These are phyloP conservation scores for Fonsecaea pedrosoi DNA, from an alignment of 2,329 filamentous ascomycete genomes.

Conservation along the genomic window DNA sequence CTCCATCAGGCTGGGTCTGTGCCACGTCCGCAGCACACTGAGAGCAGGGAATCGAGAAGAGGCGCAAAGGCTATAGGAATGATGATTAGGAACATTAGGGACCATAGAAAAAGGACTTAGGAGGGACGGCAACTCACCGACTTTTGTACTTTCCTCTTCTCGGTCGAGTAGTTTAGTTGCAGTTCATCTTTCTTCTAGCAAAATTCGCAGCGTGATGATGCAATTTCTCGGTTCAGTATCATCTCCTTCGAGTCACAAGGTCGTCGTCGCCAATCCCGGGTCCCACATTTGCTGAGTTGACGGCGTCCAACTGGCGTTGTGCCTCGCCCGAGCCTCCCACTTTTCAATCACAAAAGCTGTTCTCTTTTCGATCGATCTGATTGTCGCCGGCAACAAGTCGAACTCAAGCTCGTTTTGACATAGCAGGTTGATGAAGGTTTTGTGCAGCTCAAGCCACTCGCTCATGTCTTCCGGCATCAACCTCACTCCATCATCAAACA, in stretches of 20 bases:
- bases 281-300: not conserved
- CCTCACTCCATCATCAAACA: slow-evolving; percentile 14
- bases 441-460: slow-evolving; percentile 12
- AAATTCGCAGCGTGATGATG: not conserved
- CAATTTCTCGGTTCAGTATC: not conserved
- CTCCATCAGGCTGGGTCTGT: slow-evolving; percentile 31
- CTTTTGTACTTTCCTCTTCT: slow-evolving; percentile 1
- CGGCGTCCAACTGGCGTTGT: not conserved
- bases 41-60: not conserved
- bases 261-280: not conserved
- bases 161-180: not conserved
- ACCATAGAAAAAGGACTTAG: not conserved
- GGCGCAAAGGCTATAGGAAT: not conserved
- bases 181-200: not conserved
- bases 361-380: slow-evolving; percentile 7
- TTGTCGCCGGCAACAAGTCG: slow-evolving; percentile 12
- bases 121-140: not conserved
- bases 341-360: slow-evolving; percentile 2
- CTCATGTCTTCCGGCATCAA: slow-evolving; percentile 9
- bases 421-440: not conserved
- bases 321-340: not conserved
- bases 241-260: not conserved
- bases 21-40: slow-evolving; percentile 25
- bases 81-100: not conserved
- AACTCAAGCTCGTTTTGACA: slow-evolving; percentile 1